A percentile compares a stretch with the other conserved stretches of the same genome.
Conservation (phyloP, 306 rosid genomes). For the Hippophae rhamnoides region DNA sequence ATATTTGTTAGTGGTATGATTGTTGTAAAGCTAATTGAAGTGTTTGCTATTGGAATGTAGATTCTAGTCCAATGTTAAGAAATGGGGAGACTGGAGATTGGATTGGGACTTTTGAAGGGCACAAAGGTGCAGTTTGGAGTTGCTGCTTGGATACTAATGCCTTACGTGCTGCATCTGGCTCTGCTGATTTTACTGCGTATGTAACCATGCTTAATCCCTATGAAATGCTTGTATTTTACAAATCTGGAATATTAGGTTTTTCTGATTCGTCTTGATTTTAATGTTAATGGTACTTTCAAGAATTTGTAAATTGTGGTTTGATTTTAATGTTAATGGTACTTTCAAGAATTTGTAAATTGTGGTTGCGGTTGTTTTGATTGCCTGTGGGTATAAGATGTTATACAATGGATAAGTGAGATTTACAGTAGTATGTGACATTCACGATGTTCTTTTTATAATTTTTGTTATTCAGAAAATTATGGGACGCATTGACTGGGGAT, state of each 20-base stretch:
- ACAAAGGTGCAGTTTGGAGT: constrained; percentile 96
- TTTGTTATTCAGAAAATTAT: constrained; percentile 60
- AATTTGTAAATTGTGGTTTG: neutral
- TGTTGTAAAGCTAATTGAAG: neutral
- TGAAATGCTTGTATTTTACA: neutral
- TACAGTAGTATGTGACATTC: neutral
- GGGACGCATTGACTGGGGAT: constrained; percentile 92
- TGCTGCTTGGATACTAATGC: constrained; percentile 87
- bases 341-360: neutral
- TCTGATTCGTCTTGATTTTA: neutral
- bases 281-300: neutral
- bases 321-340: neutral
- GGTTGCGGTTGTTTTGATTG: neutral
- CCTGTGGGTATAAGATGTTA: neutral
- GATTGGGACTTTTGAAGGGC: constrained; percentile 93
- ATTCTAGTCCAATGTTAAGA: constrained; percentile 83
- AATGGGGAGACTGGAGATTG: constrained; percentile 94
- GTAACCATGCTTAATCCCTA: constrained; percentile 6
- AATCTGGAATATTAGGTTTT: neutral
- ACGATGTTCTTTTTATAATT: neutral
- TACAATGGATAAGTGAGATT: neutral
- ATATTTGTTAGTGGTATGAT: neutral
- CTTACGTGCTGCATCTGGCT: constrained; percentile 81
- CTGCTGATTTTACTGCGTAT: constrained; percentile 91
- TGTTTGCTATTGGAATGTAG: constrained; percentile 13